phyloP scores from a whole-genome alignment of 2,329 filamentous ascomycete genomes.

The Paraconiothyrium sp. region DNA sequence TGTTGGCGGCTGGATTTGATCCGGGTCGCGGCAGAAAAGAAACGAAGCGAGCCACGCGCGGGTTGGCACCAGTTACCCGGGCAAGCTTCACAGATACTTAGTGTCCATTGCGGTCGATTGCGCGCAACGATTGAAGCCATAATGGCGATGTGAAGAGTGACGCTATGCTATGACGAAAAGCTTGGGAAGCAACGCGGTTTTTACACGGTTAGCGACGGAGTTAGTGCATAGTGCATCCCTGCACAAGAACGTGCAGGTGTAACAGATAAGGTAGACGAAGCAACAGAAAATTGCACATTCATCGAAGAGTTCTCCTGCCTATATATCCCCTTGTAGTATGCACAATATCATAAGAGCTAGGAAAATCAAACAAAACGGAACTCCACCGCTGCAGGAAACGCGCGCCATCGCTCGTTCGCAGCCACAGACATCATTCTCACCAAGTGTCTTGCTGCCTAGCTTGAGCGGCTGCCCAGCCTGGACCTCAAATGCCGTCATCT shows the following conservation, averaged over 20 bases:
- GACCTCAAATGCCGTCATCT: slow-evolving; percentile 11
- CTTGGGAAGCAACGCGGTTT: slow-evolving; percentile 22
- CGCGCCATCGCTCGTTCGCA: neutral
- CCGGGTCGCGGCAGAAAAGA: slow-evolving; percentile 13
- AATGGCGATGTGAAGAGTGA: slow-evolving; percentile 5
- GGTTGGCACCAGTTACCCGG: slow-evolving; percentile 16
- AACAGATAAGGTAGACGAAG: neutral
- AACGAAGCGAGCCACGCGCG: slow-evolving; percentile 3
- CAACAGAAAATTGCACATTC: neutral
- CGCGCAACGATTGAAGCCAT: slow-evolving; percentile 25
- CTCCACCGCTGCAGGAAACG: neutral
- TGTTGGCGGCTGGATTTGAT: neutral
- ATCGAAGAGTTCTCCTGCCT: neutral
- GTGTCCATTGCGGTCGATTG: slow-evolving; percentile 11
- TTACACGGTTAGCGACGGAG: slow-evolving; percentile 22
- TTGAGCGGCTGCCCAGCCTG: slow-evolving; percentile 10
- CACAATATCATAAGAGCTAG: neutral
- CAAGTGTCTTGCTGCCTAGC: slow-evolving; percentile 8
- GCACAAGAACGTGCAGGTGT: neutral
- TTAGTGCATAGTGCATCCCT: slow-evolving; percentile 6
- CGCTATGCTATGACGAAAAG: slow-evolving; percentile 25
- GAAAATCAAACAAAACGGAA: neutral
- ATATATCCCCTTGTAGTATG: neutral
- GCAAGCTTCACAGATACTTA: slow-evolving; percentile 36
- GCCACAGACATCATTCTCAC: neutral